Conservation (phyloP, 345 rosid genomes). For the Litchi chinensis region DNA sequence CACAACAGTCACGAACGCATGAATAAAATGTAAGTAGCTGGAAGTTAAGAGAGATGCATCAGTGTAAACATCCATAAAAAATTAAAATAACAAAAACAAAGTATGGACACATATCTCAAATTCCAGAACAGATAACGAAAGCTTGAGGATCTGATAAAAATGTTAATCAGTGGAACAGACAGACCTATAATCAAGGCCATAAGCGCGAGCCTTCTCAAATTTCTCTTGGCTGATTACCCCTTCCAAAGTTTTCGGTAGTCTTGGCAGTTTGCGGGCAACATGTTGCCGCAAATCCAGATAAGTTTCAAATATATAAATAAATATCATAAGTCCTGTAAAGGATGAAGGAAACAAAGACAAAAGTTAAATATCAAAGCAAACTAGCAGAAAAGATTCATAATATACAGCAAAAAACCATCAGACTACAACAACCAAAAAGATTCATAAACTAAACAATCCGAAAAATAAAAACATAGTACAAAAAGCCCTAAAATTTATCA, state of each 20-base stretch:
- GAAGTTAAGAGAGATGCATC: slow-evolving; percentile 27
- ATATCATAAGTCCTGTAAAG: slow-evolving; percentile 81
- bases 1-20: slow-evolving; percentile 80
- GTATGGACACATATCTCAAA: neutral
- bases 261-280: slow-evolving; percentile 75
- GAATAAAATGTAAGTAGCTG: slow-evolving; percentile 91
- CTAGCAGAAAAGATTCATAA: neutral
- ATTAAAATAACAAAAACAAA: neutral
- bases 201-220: slow-evolving; percentile 86
- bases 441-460: neutral
- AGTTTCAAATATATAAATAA: slow-evolving; percentile 85
- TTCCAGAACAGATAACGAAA: neutral
- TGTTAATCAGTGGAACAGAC: slow-evolving; percentile 17
- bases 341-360: neutral
- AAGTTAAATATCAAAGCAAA: neutral
- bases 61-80: slow-evolving; percentile 5
- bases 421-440: slow-evolving; percentile 22
- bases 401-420: neutral
- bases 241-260: slow-evolving; percentile 83
- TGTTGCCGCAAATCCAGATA: slow-evolving; percentile 90
- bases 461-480: neutral
- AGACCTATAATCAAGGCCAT: slow-evolving; percentile 97
- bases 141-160: slow-evolving; percentile 1
- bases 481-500: slow-evolving; percentile 21
- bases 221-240: slow-evolving; percentile 94